Percentiles rank a stretch among this genome's conserved stretches.
These are phyloP conservation scores for Pythium diclinum DNA, from an alignment of 352 stramenopile species.

Conservation along the genomic window DNA sequence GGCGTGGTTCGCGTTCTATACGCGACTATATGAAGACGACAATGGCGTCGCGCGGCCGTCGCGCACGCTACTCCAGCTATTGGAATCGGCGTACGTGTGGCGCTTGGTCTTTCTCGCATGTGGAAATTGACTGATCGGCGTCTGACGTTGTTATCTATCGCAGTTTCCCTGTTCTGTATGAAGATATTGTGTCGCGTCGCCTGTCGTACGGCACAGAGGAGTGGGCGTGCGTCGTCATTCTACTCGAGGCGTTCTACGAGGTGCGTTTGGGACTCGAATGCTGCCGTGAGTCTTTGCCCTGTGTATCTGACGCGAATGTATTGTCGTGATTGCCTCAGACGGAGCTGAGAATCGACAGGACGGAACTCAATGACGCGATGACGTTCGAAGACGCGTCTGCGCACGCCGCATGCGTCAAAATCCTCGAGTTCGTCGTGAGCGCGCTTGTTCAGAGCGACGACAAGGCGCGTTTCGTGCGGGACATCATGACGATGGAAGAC, in stretches of 20 bases:
- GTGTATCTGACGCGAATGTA: not conserved
- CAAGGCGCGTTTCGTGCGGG: slow-evolving; percentile 53
- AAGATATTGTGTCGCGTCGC: slow-evolving; percentile 14
- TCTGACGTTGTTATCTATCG: not conserved
- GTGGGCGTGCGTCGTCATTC: slow-evolving; percentile 22
- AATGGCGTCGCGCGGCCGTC: slow-evolving; percentile 9
- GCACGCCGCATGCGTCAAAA: slow-evolving; percentile 11
- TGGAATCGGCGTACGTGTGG: slow-evolving; percentile 25
- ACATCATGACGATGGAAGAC: slow-evolving; percentile 66
- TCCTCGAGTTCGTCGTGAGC: slow-evolving; percentile 47
- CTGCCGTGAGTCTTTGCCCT: not conserved
- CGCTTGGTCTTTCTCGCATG: not conserved
- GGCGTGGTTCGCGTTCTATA: slow-evolving; percentile 29
- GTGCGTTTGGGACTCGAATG: slow-evolving; percentile 14
- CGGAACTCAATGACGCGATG: slow-evolving; percentile 17
- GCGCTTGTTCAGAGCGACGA: slow-evolving; percentile 58
- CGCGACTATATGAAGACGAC: slow-evolving; percentile 13
- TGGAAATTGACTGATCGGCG: not conserved
- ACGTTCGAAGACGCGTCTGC: slow-evolving; percentile 10
- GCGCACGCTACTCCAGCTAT: slow-evolving; percentile 28
- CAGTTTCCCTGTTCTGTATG: slow-evolving; percentile 33
- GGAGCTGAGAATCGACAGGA: slow-evolving; percentile 23
- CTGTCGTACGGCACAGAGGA: slow-evolving; percentile 12
- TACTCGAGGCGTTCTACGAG: slow-evolving; percentile 61
- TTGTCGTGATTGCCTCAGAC: slow-evolving; percentile 22